These are phyloP conservation scores for Alternaria postmessia DNA, from an alignment of 2,329 filamentous ascomycete genomes.

Conservation along the genomic window DNA sequence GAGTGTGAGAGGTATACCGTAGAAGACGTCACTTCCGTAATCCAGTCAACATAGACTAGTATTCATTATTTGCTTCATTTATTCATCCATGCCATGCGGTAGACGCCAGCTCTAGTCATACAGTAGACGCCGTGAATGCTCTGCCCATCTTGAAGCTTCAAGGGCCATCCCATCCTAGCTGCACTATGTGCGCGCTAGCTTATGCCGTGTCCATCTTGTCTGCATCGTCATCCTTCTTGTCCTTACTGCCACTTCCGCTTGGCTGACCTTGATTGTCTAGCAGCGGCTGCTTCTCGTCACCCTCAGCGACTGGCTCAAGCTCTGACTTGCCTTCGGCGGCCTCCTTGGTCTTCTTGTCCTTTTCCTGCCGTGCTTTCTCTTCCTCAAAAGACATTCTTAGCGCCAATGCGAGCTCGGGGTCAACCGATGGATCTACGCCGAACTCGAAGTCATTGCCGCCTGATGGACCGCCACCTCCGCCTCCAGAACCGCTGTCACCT, in stretches of 20 bases:
- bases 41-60: neutral
- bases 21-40: neutral
- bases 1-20: neutral
- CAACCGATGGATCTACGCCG: constrained; percentile 87
- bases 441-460: constrained; percentile 78
- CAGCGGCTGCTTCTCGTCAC: constrained; percentile 67
- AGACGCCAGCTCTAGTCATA: constrained; percentile 33
- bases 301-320: constrained; percentile 82
- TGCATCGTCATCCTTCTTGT: constrained; percentile 63
- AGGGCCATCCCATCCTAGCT: constrained; percentile 1
- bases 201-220: constrained; percentile 95
- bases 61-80: constrained; percentile 24
- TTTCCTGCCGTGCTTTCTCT: constrained; percentile 92
- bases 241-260: constrained; percentile 64
- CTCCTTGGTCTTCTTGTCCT: constrained; percentile 79
- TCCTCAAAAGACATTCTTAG: constrained; percentile 98
- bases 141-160: constrained; percentile 27
- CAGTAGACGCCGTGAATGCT: constrained; percentile 41
- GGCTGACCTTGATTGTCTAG: constrained; percentile 71
- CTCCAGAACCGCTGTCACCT: constrained; percentile 60
- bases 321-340: constrained; percentile 74
- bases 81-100: constrained; percentile 26
- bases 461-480: constrained; percentile 62
- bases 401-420: constrained; percentile 92
- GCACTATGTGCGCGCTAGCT: constrained; percentile 24